Conservation (phyloP, 140 eudicot genomes). For the Stevia rebaudiana region DNA sequence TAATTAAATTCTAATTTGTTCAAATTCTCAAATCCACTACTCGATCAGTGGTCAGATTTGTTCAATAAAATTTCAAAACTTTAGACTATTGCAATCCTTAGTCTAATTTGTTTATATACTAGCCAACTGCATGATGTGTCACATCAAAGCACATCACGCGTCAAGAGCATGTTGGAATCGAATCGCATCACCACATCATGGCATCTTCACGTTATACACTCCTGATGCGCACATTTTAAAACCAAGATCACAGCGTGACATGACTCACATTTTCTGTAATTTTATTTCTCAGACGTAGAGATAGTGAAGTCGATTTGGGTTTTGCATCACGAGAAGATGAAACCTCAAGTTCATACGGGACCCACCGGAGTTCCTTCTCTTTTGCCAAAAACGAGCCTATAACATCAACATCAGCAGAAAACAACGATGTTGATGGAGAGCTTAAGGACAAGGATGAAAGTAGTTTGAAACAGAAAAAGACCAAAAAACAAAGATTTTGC, state of each 20-base stretch:
- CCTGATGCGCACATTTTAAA: too few species aligned
- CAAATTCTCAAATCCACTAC: too few species aligned
- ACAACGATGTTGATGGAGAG: slow-evolving; percentile 11
- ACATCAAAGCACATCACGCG: too few species aligned
- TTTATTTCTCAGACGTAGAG: slow-evolving; percentile 12
- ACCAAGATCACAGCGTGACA: background rate
- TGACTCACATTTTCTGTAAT: background rate
- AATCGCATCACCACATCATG: too few species aligned
- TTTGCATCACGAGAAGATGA: slow-evolving; percentile 22
- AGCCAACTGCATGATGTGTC: too few species aligned
- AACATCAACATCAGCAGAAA: slow-evolving; percentile 20
- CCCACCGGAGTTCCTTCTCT: slow-evolving; percentile 28
- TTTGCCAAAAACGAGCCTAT: slow-evolving; percentile 25
- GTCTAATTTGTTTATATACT: too few species aligned
- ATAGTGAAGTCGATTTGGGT: slow-evolving; percentile 1
- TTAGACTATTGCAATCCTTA: too few species aligned
- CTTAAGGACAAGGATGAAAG: slow-evolving; percentile 14
- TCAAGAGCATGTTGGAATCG: too few species aligned
- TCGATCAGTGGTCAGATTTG: too few species aligned
- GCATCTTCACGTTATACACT: too few species aligned
- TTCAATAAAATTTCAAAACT: too few species aligned
- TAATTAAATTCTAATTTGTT: too few species aligned
- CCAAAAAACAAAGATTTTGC: slow-evolving; percentile 43
- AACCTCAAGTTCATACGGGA: slow-evolving; percentile 20
- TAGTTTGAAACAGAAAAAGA: slow-evolving; percentile 18